Percentiles rank a stretch among this genome's conserved stretches.
phyloP scores from a whole-genome alignment of 768 basidiomycete species.

The Tulasnella sp. region DNA sequence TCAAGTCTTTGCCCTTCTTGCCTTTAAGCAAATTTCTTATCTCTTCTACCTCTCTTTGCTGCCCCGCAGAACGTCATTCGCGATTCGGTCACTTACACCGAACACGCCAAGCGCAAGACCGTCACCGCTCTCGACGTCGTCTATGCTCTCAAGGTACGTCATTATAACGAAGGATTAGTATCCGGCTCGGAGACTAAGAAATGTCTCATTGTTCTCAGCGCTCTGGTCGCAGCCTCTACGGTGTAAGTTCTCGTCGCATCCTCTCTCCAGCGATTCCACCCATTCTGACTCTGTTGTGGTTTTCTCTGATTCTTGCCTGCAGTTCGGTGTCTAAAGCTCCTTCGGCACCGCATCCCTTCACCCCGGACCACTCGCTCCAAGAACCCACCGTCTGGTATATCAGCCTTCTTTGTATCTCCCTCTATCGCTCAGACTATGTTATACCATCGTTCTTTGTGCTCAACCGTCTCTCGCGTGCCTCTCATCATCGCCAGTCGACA shows the following conservation, averaged over 20 bases:
- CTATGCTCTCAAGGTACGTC: slow-evolving; percentile 52
- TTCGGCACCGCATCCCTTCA: background rate
- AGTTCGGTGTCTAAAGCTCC: background rate
- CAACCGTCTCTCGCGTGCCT: background rate
- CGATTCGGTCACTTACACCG: slow-evolving; percentile 96
- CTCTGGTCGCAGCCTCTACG: slow-evolving; percentile 34
- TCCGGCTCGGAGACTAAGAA: background rate
- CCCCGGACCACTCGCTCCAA: background rate
- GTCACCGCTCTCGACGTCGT: slow-evolving; percentile 93
- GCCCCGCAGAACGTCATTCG: slow-evolving; percentile 51
- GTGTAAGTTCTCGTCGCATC: slow-evolving; percentile 14
- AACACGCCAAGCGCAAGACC: slow-evolving; percentile 93
- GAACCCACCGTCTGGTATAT: background rate
- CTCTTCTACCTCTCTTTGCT: background rate
- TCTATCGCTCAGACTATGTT: background rate
- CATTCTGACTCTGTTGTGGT: background rate
- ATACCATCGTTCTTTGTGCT: background rate
- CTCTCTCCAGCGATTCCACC: background rate
- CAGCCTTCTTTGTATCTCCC: background rate
- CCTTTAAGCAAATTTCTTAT: background rate
- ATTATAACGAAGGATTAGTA: background rate
- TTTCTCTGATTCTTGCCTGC: background rate
- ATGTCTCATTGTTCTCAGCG: slow-evolving; percentile 20
- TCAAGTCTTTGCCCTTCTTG: background rate
- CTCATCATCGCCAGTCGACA: background rate